Percentiles rank a stretch among this genome's conserved stretches.
phyloP scores from a whole-genome alignment of 2,329 filamentous ascomycete species.

The Sporothrix globosa region DNA sequence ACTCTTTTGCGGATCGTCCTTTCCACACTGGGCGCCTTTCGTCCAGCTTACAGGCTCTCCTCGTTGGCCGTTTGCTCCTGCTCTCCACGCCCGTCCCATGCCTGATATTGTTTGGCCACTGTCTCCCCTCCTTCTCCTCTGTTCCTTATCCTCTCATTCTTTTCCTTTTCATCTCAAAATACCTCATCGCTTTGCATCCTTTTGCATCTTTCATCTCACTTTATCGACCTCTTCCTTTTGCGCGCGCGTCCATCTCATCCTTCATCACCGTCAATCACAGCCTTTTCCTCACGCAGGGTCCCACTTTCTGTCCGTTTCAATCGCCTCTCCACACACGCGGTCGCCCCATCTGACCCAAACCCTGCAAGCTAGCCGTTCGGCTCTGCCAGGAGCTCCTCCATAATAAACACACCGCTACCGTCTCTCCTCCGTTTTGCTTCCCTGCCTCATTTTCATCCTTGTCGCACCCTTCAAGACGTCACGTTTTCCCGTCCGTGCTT shows the following conservation, averaged over 20 bases:
- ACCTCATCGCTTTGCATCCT: background rate
- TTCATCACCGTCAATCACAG: background rate
- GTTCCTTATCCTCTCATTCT: background rate
- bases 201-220: background rate
- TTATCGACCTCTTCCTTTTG: background rate
- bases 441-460: background rate
- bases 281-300: background rate
- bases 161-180: background rate
- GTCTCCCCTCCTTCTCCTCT: background rate
- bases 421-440: background rate
- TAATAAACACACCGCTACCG: slow-evolving; percentile 21
- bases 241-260: slow-evolving; percentile 1
- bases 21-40: slow-evolving; percentile 1
- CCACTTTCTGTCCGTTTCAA: slow-evolving; percentile 17
- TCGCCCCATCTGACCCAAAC: slow-evolving; percentile 2
- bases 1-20: slow-evolving; percentile 10
- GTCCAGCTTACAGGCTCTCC: background rate
- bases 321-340: slow-evolving; percentile 1
- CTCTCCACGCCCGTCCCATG: background rate
- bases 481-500: background rate
- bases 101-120: background rate
- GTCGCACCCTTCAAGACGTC: background rate
- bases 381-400: background rate
- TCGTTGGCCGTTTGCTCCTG: slow-evolving; percentile 17
- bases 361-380: slow-evolving; percentile 6